Evolutionary conservation across 2,329 filamentous ascomycete genomes (phyloP).

Genomic region (Aspergillus ochraceus): DNA sequence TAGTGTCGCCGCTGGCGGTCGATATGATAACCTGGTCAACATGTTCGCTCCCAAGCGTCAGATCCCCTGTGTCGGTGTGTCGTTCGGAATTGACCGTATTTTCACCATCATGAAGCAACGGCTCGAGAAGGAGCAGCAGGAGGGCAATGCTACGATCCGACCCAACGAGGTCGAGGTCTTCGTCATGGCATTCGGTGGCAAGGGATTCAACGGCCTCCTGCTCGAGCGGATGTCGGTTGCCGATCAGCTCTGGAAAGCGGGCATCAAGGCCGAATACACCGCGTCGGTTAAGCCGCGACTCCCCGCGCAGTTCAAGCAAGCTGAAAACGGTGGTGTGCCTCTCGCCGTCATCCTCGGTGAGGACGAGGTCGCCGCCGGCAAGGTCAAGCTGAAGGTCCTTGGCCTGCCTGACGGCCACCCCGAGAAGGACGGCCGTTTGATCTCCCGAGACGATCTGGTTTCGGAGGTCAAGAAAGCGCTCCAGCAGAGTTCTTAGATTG

Average conservation of each 20-base stretch:
- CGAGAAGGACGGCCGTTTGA: slow-evolving; percentile 82
- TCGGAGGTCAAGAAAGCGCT: slow-evolving; percentile 21
- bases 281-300: slow-evolving; percentile 92
- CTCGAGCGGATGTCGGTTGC: slow-evolving; percentile 82
- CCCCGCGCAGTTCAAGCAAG: slow-evolving; percentile 85
- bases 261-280: slow-evolving; percentile 86
- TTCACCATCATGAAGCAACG: slow-evolving; percentile 86
- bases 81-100: slow-evolving; percentile 93
- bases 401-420: slow-evolving; percentile 78
- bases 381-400: slow-evolving; percentile 86
- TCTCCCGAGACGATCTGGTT: slow-evolving; percentile 53
- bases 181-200: slow-evolving; percentile 92
- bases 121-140: slow-evolving; percentile 62
- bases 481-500: not conserved
- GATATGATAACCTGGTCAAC: slow-evolving; percentile 89
- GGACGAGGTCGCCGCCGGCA: slow-evolving; percentile 78
- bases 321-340: slow-evolving; percentile 75
- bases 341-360: slow-evolving; percentile 89
- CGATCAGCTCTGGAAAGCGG: slow-evolving; percentile 76
- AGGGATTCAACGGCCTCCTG: slow-evolving; percentile 76
- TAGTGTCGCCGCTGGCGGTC: slow-evolving; percentile 83
- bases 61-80: slow-evolving; percentile 88
- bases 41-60: slow-evolving; percentile 87
- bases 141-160: slow-evolving; percentile 56
- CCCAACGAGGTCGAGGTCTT: slow-evolving; percentile 82